phyloP scores from a whole-genome alignment of 1,284 basidiomycete genomes.

The Polyporus tsugae region DNA sequence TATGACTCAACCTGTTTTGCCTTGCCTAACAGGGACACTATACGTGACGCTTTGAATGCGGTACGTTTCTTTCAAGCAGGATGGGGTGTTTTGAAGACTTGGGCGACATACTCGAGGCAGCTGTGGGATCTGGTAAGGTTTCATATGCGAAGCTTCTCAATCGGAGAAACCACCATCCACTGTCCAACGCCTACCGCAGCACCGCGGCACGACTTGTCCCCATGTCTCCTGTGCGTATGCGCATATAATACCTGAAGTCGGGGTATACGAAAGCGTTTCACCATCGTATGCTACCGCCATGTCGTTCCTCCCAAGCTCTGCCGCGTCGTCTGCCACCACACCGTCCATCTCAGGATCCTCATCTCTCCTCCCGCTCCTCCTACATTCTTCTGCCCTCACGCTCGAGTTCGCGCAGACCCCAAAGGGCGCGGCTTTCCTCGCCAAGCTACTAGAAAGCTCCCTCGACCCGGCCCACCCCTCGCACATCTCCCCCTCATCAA shows the following conservation, averaged over 20 bases:
- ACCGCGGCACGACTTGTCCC: neutral
- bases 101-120: no score
- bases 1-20: neutral
- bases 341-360: neutral
- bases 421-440: neutral
- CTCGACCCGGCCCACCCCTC: neutral
- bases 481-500: neutral
- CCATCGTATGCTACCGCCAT: neutral
- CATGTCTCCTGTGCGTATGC: neutral
- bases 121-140: neutral
- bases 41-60: neutral
- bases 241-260: neutral
- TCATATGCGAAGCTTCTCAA: neutral
- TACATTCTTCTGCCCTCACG: neutral
- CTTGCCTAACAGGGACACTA: neutral
- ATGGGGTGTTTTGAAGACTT: no score
- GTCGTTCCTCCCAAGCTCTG: conserved; percentile 7
- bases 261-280: neutral
- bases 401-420: neutral
- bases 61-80: neutral
- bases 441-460: neutral
- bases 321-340: neutral
- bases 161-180: neutral
- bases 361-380: neutral
- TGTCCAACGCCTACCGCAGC: neutral